Percentiles rank a stretch among this genome's conserved stretches.
Evolutionary conservation across 495 filamentous ascomycete genomes (phyloP).

Genomic region (Penicillium paxilli): DNA sequence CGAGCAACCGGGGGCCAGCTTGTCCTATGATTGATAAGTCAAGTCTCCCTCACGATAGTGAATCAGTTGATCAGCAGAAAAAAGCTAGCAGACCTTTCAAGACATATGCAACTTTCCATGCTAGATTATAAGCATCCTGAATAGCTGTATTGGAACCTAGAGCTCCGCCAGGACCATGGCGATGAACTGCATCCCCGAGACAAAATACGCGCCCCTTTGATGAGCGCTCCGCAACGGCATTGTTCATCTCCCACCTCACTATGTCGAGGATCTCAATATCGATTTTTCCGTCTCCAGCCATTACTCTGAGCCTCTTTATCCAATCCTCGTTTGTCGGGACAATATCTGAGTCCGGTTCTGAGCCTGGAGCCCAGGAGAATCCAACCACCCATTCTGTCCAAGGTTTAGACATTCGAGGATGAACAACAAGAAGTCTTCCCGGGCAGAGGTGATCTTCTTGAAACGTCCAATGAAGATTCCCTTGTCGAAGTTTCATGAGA

Average conservation of each 20-base stretch:
- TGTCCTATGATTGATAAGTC: neutral
- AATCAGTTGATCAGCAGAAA: neutral
- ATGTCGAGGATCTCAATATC: conserved; percentile 37
- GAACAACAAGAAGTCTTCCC: conserved; percentile 1
- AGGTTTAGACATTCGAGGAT: conserved; percentile 47
- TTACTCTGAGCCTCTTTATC: conserved; percentile 28
- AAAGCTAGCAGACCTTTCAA: conserved; percentile 27
- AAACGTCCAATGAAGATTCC: conserved; percentile 54
- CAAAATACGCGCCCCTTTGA: conserved; percentile 34
- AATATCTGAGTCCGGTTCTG: conserved; percentile 21
- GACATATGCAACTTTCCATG: conserved; percentile 54
- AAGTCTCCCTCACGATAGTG: neutral
- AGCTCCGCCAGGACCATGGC: conserved; percentile 49
- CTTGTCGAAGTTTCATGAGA: conserved; percentile 39
- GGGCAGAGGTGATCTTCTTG: conserved; percentile 28
- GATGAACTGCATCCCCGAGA: conserved; percentile 51
- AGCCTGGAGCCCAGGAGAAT: conserved; percentile 23
- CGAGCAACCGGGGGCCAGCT: conserved; percentile 16
- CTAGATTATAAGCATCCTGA: conserved; percentile 54
- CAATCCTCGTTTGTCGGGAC: conserved; percentile 31
- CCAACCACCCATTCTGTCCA: conserved; percentile 48
- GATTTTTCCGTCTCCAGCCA: conserved; percentile 46
- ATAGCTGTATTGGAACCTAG: conserved; percentile 53
- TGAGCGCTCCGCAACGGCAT: conserved; percentile 44
- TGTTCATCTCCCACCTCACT: conserved; percentile 48